Base-by-base conservation (phyloP, 257 asterid species). In the Pogostemon cablin region DNA sequence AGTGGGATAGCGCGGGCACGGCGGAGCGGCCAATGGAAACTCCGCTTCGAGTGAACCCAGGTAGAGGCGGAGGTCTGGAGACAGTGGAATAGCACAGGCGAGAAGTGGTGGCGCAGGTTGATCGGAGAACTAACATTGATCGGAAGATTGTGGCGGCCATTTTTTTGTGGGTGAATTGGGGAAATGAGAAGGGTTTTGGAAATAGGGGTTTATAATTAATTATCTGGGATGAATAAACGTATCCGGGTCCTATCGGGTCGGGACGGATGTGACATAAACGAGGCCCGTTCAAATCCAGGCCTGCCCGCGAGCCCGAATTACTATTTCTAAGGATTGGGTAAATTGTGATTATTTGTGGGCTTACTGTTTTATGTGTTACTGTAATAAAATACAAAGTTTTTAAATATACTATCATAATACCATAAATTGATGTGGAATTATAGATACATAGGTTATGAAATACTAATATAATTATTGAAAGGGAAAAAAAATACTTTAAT, bases 121-220 rank as follows among this genome's bases (percentile, higher is more conserved):
- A 81, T 72, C 95, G 88, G 67, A 83, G 52, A 75, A 81, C 65
- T 4, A 83, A 12, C 53, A 87, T 68, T 44, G 88, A 82, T 67
- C 95, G 86, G 69, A 72, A 77, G 42, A 84, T 69, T 38, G 83
- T 74, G 74, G 89, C 80, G 35, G 96, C 88, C 89, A 85, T 85
- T 38, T 71, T 67, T 4, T 74, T n/a, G 58, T 9, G 49, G 4
- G 62, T 55, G 62, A 9, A 43, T 17, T 8, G 40, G 32, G 25
- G 56, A 44, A 58, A 10, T 43, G 75, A 17, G 60, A 67, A 62
- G 78, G 80, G 80, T 71, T 77, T 68, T 69, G 43, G 65, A 47
- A 34, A 56, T 9, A 9, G 12, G 54, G 65, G 25, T 60, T 60
- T 71, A 61, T 72, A 17, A 9, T 15, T 72, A 17, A 9, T 15